Evolutionary conservation across 495 filamentous ascomycete genomes (phyloP), one percentile per base, ranked within the genome.

Genomic region (Aspergillus bertholletiae): DNA sequence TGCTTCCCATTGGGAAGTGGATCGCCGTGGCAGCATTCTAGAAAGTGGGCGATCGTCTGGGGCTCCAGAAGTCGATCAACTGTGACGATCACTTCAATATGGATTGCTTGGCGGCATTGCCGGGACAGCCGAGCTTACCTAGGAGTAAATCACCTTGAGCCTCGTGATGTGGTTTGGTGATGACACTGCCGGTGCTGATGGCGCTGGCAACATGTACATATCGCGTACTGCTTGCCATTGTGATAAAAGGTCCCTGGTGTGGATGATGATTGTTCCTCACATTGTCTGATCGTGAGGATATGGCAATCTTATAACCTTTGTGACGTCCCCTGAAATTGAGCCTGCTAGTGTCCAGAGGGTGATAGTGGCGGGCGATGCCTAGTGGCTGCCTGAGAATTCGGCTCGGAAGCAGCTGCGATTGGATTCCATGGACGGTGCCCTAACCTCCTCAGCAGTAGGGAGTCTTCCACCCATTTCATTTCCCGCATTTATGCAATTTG

Each of bases 51-150:
- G 34, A 58, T 41, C 0, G 52, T 58, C 26, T 62, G 61, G 13
- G 61, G 64, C 46, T 64, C 64, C 46, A 64, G 26, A 12, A 61
- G 18, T 8, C 56, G 64, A 57, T 65, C 62, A 37, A 65, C 62
- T 62, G 20, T 32, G n/a, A n/a, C n/a, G n/a, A n/a, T n/a, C n/a
- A n/a, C n/a, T n/a, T n/a, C n/a, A n/a, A n/a, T n/a, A n/a, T n/a
- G n/a, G n/a, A n/a, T n/a, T n/a, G n/a, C n/a, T n/a, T n/a, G n/a
- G n/a, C n/a, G n/a, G n/a, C n/a, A n/a, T n/a, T n/a, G n/a, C n/a
- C n/a, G n/a, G n/a, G n/a, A n/a, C n/a, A n/a, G 5, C 9, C 9
- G 9, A 28, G 9, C 30, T 32, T 32, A 32, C 30, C 30, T 32
- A 32, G 9, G 2, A 32, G 30, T 32, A 32, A 32, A 32, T 32